phyloP scores from a whole-genome alignment of 192 early-diverging fungal genomes.

The Allomyces macrogynus region DNA sequence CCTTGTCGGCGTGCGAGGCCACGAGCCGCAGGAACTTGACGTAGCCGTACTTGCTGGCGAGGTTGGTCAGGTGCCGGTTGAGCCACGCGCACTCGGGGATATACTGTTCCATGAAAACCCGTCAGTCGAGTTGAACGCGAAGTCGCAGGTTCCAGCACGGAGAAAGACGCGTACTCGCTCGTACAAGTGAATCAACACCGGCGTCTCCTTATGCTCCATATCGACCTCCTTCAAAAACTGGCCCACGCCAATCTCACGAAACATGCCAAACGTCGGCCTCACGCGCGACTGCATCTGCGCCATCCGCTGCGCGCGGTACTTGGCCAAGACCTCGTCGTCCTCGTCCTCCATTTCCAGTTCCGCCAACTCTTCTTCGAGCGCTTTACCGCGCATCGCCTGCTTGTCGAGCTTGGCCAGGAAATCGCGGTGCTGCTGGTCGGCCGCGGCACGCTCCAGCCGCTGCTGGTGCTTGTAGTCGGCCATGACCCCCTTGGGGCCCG shows the following conservation, averaged over 20 bases:
- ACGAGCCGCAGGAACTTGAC: background rate
- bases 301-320: conserved; percentile 1
- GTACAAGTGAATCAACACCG: background rate
- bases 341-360: background rate
- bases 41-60: background rate
- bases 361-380: background rate
- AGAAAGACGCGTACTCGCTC: background rate
- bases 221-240: background rate
- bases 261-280: background rate
- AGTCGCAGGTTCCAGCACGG: background rate
- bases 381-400: no score
- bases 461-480: conserved; percentile 3
- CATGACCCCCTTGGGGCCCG: conserved; percentile 4
- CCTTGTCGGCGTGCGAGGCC: background rate
- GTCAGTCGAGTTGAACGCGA: no score
- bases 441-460: background rate
- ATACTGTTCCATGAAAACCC: background rate
- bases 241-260: conserved; percentile 1
- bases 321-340: background rate
- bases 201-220: background rate
- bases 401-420: conserved; percentile 1
- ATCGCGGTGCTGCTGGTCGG: background rate
- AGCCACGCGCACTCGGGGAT: background rate
- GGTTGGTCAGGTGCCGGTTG: background rate
- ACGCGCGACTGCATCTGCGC: background rate